Evolutionary conservation across 495 filamentous ascomycete species (phyloP).

Genomic region (Aspergillus nidulans): DNA sequence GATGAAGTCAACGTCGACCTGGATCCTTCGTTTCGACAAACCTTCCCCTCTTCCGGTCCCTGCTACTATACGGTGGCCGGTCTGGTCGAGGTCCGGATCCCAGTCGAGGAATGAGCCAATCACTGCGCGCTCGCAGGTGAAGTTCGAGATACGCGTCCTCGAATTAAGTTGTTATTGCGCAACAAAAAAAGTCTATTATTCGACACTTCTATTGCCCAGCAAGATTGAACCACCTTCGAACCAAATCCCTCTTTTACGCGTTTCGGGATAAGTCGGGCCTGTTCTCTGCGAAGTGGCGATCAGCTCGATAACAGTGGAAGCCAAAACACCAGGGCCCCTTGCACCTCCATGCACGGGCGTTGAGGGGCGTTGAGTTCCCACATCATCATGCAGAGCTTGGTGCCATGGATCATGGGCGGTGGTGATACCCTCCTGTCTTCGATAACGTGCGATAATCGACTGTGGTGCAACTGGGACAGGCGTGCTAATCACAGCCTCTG

Average conservation of each 20-base stretch:
- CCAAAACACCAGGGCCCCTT: neutral
- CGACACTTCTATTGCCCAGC: neutral
- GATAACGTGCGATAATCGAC: neutral
- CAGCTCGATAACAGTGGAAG: neutral
- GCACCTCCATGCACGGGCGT: slow-evolving; percentile 8
- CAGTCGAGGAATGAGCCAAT: slow-evolving; percentile 1
- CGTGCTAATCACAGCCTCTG: neutral
- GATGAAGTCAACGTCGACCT: neutral
- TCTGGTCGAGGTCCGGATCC: slow-evolving; percentile 3
- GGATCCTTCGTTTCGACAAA: neutral
- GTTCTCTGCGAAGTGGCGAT: neutral
- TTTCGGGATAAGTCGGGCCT: neutral
- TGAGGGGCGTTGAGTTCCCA: slow-evolving; percentile 8
- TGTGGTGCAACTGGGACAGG: neutral
- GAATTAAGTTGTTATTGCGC: neutral
- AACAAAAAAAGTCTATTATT: neutral
- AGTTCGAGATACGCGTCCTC: neutral
- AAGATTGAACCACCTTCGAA: neutral
- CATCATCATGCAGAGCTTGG: slow-evolving; percentile 13
- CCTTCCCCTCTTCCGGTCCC: neutral
- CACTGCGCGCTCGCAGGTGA: neutral
- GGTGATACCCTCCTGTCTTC: neutral
- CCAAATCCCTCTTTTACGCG: neutral
- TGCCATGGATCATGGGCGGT: neutral
- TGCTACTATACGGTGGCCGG: neutral